Conservation (phyloP, 169 alveolate genomes). For the Cyclospora cayetanensis region DNA sequence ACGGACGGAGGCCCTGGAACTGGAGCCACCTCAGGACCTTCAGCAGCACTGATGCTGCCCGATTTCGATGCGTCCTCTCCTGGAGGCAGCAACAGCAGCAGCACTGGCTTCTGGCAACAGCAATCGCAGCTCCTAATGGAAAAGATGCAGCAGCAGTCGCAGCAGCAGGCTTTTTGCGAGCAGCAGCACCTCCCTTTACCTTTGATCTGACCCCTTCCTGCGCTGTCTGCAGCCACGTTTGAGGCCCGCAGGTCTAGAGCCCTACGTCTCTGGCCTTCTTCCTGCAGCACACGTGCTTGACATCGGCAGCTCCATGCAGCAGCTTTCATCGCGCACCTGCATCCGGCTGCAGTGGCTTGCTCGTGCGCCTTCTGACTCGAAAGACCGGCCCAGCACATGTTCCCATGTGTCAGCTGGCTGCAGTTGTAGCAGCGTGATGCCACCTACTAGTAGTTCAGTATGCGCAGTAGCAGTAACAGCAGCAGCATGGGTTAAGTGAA, state of each 20-base stretch:
- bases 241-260: too few relatives aligned
- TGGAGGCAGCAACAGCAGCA: conserved; percentile 52
- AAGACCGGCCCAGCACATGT: neutral
- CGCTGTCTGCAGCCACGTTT: neutral
- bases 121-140: conserved; percentile 34
- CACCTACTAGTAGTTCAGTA: too few relatives aligned
- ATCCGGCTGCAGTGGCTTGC: neutral
- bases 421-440: neutral
- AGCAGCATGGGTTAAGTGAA: neutral
- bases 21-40: conserved; percentile 8
- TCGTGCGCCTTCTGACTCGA: neutral
- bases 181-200: conserved; percentile 50
- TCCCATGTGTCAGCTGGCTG: neutral
- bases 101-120: conserved; percentile 53
- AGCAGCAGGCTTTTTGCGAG: conserved; percentile 59
- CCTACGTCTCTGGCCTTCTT: neutral
- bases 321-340: neutral
- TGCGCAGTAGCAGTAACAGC: conserved; percentile 11
- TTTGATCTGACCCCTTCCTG: neutral
- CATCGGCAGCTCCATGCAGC: neutral
- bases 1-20: neutral
- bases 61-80: conserved; percentile 50
- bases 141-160: conserved; percentile 50
- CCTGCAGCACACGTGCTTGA: neutral
- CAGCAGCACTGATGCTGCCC: conserved; percentile 19